These are phyloP conservation scores for Schizonepeta tenuifolia DNA, from an alignment of 257 asterid species.

Conservation along the genomic window DNA sequence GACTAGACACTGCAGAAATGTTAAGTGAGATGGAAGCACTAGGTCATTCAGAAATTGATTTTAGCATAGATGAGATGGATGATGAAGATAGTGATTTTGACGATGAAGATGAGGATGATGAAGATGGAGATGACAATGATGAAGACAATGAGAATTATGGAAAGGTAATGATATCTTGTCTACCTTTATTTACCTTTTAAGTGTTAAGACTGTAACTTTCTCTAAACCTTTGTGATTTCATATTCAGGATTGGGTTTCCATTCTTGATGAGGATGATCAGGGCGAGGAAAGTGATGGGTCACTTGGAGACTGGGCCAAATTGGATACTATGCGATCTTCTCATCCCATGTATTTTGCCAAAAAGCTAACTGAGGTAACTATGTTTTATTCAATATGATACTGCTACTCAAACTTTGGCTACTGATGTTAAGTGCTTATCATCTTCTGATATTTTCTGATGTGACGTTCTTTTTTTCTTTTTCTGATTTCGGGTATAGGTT, in stretches of 20 bases:
- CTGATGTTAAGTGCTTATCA: constrained; percentile 3
- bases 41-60: constrained; percentile 71
- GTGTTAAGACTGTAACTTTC: constrained; percentile 23
- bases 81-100: constrained; percentile 73
- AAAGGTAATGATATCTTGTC: constrained; percentile 47
- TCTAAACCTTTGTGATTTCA: constrained; percentile 36
- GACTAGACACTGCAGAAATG: constrained; percentile 88
- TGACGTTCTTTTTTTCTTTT: background rate
- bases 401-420: constrained; percentile 25
- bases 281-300: constrained; percentile 83
- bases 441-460: constrained; percentile 1
- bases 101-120: constrained; percentile 68
- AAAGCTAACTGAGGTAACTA: constrained; percentile 76
- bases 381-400: constrained; percentile 13
- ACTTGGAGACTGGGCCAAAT: constrained; percentile 92
- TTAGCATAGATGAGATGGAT: constrained; percentile 70
- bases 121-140: constrained; percentile 54
- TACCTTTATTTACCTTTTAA: constrained; percentile 25
- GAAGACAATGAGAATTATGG: constrained; percentile 57
- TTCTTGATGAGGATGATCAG: constrained; percentile 78
- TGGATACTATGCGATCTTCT: constrained; percentile 93
- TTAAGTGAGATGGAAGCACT: constrained; percentile 74
- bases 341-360: constrained; percentile 96
- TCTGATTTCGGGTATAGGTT: constrained; percentile 49
- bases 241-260: constrained; percentile 86